A percentile compares a stretch with the other conserved stretches of the same genome.
These are phyloP conservation scores for Amanita rubescens DNA, from an alignment of 768 basidiomycete species.

Conservation along the genomic window DNA sequence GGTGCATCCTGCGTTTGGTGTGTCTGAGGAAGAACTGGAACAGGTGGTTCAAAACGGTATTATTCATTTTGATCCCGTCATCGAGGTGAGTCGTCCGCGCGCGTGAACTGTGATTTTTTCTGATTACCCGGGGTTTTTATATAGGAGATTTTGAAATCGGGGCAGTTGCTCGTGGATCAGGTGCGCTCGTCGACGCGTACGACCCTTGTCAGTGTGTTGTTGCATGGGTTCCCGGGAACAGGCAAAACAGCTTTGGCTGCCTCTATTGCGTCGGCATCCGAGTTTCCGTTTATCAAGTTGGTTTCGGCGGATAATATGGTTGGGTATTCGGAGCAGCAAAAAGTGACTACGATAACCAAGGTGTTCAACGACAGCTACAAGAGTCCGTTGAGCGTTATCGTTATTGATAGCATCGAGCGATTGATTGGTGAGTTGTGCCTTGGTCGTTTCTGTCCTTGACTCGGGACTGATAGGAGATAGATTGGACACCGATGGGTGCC, in stretches of 20 bases:
- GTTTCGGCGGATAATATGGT: conserved; percentile 97
- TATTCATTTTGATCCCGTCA: conserved; percentile 68
- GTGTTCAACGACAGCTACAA: conserved; percentile 95
- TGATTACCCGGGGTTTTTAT: too few relatives aligned
- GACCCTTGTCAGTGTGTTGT: conserved; percentile 82
- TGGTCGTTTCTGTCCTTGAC: background rate
- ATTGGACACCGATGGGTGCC: conserved; percentile 97
- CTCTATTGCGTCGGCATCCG: conserved; percentile 87
- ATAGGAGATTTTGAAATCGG: conserved; percentile 82
- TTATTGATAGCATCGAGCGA: conserved; percentile 92
- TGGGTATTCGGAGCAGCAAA: conserved; percentile 87
- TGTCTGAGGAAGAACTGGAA: conserved; percentile 91
- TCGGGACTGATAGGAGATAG: conserved; percentile 35
- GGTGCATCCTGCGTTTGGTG: conserved; percentile 95
- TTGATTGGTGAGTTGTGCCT: conserved; percentile 61
- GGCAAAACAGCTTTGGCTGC: conserved; percentile 96
- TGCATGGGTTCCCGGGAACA: conserved; percentile 85
- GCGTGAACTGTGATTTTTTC: too few relatives aligned
- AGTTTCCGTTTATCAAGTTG: conserved; percentile 97
- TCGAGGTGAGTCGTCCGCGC: conserved; percentile 72
- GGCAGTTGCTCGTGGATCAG: conserved; percentile 87
- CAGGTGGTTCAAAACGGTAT: conserved; percentile 96
- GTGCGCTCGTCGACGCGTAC: conserved; percentile 86
- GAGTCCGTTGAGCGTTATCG: conserved; percentile 92
- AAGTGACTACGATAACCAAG: conserved; percentile 86